Base-by-base conservation (phyloP, 768 basidiomycete genomes). In the Rhodotorula paludigena region DNA sequence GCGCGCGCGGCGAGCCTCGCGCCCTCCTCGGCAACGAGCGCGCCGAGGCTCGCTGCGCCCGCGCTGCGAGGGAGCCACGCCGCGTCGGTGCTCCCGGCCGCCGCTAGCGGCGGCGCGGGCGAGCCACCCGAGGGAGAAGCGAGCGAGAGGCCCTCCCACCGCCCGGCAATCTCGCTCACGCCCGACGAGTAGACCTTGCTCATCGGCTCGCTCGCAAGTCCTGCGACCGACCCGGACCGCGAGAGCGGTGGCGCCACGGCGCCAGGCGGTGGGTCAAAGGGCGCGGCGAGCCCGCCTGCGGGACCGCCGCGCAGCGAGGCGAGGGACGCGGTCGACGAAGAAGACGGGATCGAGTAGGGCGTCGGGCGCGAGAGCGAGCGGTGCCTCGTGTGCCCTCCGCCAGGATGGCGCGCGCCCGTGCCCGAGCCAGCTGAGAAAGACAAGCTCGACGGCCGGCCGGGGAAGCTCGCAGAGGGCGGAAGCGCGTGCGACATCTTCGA, bases 101-200 rank as follows among this genome's bases (percentile, higher is more conserved):
- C n/a, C 30, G 9, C 48, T 14, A 15, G 49, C 32, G 25, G 9
- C 30, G 49, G 2, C 49, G 32, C 18, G 18, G 30, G 18, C 12
- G 41, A 41, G 41, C 12, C 41, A 10, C 12, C 10, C 10, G 41
- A 41, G 41, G 41, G 20, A n/a, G 6, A 16, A 2, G 30, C 5
- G 30, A 42, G 30, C 16, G 30, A 25, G 18, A 41, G 39, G 30
- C 55, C 55, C 6, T 21, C 32, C 15, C 39, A 42, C 42, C 52
- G 25, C 25, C 41, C 61, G 10, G 61, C 32, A n/a, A 55, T 18
- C 42, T 62, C 61, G 52, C 41, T 38, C 42, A 62, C 38, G 2
- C 53, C 42, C 18, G 42, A 45, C 41, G 52, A 54, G 61, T 45
- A 62, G 8, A 35, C 35, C 61, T 55, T 62, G 52, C 25, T 30